Conservation (phyloP, 495 filamentous ascomycete species). For the Cetradonia linearis region DNA sequence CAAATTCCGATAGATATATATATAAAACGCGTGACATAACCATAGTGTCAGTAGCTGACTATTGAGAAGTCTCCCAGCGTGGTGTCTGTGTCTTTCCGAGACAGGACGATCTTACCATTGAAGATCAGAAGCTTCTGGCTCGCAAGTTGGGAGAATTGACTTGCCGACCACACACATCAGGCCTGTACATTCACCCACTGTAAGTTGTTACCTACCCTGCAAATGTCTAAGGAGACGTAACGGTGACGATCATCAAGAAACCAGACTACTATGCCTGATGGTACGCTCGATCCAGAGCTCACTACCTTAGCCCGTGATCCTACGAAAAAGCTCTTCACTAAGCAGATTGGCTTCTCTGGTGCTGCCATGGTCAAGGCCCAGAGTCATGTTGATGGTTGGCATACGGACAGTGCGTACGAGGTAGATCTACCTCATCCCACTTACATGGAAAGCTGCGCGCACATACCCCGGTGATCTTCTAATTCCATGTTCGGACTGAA, state of each 20-base stretch:
- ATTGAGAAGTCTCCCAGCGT: slow-evolving; percentile 50
- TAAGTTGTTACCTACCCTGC: not conserved
- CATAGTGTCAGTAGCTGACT: not conserved
- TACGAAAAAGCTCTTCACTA: not conserved
- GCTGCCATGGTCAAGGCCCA: not conserved
- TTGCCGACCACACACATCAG: slow-evolving; percentile 6
- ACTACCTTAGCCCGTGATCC: slow-evolving; percentile 6
- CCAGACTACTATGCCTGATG: slow-evolving; percentile 3
- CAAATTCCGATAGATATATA: no score
- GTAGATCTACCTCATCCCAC: not conserved
- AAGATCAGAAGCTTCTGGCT: slow-evolving; percentile 48
- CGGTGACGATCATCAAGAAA: not conserved
- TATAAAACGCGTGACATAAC: no score
- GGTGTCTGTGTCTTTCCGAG: slow-evolving; percentile 66
- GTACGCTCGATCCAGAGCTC: slow-evolving; percentile 1
- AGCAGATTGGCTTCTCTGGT: not conserved
- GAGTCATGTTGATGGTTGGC: slow-evolving; percentile 7
- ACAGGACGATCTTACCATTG: slow-evolving; percentile 49
- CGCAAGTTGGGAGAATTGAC: slow-evolving; percentile 35
- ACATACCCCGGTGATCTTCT: no score
- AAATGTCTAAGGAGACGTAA: no score
- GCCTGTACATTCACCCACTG: slow-evolving; percentile 1
- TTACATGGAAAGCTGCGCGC: not conserved
- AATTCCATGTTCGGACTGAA: no score
- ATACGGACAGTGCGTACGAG: not conserved